Evolutionary conservation across 768 basidiomycete genomes (phyloP), one percentile per base, ranked within the genome.

Genomic region (Suillus plorans): DNA sequence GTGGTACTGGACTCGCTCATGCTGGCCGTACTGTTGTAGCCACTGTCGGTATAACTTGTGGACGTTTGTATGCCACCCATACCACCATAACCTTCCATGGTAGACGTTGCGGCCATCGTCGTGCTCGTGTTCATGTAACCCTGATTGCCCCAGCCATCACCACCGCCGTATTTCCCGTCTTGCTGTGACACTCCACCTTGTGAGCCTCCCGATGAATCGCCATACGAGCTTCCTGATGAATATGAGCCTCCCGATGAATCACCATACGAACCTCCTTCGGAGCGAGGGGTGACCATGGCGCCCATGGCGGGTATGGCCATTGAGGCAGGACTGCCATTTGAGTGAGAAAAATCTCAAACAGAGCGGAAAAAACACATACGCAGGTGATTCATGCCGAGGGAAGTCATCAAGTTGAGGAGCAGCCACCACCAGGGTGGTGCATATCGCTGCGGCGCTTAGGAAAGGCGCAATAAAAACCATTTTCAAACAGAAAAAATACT

Each of bases 381-480:
- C 34, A 55, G 36, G 18, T 8, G 62, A 47, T 16, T 12, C 56
- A 57, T 56, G 36, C 28, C 50, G 55, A 12, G 37, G 28, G 18
- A 74, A 67, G 69, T 78, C 76, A 49, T 76, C 73, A 57, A 73
- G 68, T 58, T 59, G 77, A 77, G 63, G 84, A 84, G 80, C 73
- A 61, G 85, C 89, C 36, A 80, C 76, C 39, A 80, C 81, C 47
- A 86, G 70, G 72, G 82, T 80, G 66, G 84, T 84, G 63, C 86
- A 76, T 67, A 89, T 73, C 63, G 82, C 82, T 66, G 82, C 81
- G 71, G 82, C 81, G 75, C 83, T 81, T 66, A 91, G 59, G 68
- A 89, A 70, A 68, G 84, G 79, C 69, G 84, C 74, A 73, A 87
- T 77, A 71, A 77, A 80, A 72, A 89, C 84, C 89, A 92, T 92